Base-by-base conservation (phyloP, 2,329 filamentous ascomycete species). In the Chaetomiaceae sp. region DNA sequence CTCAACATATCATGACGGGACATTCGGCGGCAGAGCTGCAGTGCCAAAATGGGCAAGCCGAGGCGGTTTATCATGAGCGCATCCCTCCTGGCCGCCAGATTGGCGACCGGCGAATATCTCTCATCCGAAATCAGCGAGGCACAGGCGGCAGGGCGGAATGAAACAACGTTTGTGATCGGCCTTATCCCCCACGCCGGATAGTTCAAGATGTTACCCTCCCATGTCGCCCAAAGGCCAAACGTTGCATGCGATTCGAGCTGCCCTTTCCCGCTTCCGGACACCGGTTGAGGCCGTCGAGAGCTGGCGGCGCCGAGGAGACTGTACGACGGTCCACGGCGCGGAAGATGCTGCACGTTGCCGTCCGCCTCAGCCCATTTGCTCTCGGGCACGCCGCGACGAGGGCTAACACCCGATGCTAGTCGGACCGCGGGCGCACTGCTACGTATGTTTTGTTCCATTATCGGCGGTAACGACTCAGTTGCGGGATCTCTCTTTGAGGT, bases 1-100 rank as follows among this genome's bases (percentile, higher is more conserved):
- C 43, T 45, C 45, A 33, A 32, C 7, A 14, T 11, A 3, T n/a
- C 3, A 32, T n/a, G 7, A 6, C 29, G 10, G 14, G 27, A n/a
- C 12, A 32, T 32, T 14, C 12, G 12, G 17, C 32, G 29, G 19
- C 26, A 9, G 9, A 42, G 27, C 33, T 22, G 18, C 34, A 45
- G 22, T 27, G n/a, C 48, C 50, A 42, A 47, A 50, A 32, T 44
- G 45, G 51, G 38, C 38, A 47, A 41, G 47, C 51, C 49, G 43
- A 18, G 17, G 18, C 30, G 22, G 11, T 43, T 44, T 45, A 47
- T 48, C 53, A 29, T 42, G 47, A 43, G 33, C 34, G 26, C 33
- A 38, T 8, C 35, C 22, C 15, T 26, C 24, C 26, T 32, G 14
- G 2, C 6, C 34, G 7, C 14, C 30, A 29, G 24, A 22, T 37